These are phyloP conservation scores for Dothidotthia symphoricarpi DNA, from an alignment of 2,329 filamentous ascomycete species.

Conservation along the genomic window DNA sequence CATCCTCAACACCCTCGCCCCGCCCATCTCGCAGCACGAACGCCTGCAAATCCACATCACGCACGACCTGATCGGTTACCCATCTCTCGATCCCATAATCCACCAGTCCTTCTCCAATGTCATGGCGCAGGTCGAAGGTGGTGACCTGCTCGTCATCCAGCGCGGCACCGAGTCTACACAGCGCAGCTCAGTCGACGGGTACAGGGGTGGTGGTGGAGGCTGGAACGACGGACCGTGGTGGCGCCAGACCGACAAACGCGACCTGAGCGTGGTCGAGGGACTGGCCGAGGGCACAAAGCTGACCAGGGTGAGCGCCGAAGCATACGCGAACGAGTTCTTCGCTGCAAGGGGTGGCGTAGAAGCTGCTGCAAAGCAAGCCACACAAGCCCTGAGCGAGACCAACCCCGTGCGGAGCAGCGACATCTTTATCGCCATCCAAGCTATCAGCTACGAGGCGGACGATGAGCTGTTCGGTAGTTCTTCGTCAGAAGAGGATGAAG, in stretches of 20 bases:
- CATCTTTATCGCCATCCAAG: conserved; percentile 94
- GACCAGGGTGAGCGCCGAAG: conserved; percentile 82
- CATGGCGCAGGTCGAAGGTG: conserved; percentile 98
- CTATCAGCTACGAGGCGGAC: conserved; percentile 66
- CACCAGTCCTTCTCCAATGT: conserved; percentile 90
- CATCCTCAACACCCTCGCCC: conserved; percentile 90
- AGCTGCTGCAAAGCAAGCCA: conserved; percentile 74
- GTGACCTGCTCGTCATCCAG: conserved; percentile 90
- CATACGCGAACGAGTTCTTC: conserved; percentile 84
- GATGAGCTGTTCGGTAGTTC: conserved; percentile 64
- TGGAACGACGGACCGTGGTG: conserved; percentile 98
- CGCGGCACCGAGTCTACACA: conserved; percentile 81
- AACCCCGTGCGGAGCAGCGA: conserved; percentile 92
- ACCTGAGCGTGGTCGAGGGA: conserved; percentile 76
- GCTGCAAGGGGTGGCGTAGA: conserved; percentile 73
- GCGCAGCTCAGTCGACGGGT: conserved; percentile 61
- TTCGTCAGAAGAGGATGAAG: conserved; percentile 55
- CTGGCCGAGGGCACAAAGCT: conserved; percentile 87
- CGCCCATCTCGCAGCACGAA: conserved; percentile 95
- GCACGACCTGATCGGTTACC: conserved; percentile 92
- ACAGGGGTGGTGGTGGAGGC: conserved; percentile 59
- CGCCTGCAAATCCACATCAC: conserved; percentile 96
- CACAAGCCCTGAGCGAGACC: conserved; percentile 73
- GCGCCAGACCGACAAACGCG: conserved; percentile 70
- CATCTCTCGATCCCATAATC: conserved; percentile 87